A percentile compares a stretch with the other conserved stretches of the same genome.
phyloP scores from a whole-genome alignment of 1,284 basidiomycete species.

The Irpex sp. region DNA sequence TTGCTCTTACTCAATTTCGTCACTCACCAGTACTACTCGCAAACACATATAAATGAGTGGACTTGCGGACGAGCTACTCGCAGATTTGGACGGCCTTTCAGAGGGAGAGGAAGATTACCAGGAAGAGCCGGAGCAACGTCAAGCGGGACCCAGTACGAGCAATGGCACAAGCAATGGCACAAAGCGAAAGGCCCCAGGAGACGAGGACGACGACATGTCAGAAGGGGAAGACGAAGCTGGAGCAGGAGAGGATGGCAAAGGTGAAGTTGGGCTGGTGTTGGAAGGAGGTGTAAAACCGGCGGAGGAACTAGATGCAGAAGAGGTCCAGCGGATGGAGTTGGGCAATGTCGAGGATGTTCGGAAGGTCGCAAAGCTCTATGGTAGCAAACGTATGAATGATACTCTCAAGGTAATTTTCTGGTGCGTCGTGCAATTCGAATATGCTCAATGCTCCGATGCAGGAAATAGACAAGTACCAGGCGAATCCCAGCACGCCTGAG shows the following conservation, averaged over 20 bases:
- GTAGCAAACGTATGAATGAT: conserved; percentile 82
- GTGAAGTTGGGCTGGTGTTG: conserved; percentile 63
- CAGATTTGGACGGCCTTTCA: conserved; percentile 79
- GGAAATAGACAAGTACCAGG: conserved; percentile 88
- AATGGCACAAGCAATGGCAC: conserved; percentile 39
- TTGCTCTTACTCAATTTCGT: too few species aligned
- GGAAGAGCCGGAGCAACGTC: conserved; percentile 38
- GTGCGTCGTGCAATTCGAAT: background rate
- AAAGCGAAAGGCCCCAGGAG: conserved; percentile 59
- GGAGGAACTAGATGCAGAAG: conserved; percentile 89
- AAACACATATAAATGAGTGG: conserved; percentile 51
- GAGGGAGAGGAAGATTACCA: conserved; percentile 59
- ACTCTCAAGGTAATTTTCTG: conserved; percentile 66
- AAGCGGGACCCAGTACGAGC: conserved; percentile 29
- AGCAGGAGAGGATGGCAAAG: conserved; percentile 36
- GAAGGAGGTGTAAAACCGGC: conserved; percentile 90
- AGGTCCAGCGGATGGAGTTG: conserved; percentile 91
- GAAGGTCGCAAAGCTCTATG: conserved; percentile 87
- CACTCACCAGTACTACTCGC: background rate
- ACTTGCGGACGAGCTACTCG: conserved; percentile 85
- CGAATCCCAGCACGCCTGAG: conserved; percentile 73
- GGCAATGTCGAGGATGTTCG: conserved; percentile 78
- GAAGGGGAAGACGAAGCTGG: conserved; percentile 39
- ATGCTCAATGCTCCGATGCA: conserved; percentile 28
- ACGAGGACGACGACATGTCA: conserved; percentile 48